Evolutionary conservation across 2,329 filamentous ascomycete genomes (phyloP), one percentile per base, ranked within the genome.

Genomic region (Ophiosphaerella korrae): DNA sequence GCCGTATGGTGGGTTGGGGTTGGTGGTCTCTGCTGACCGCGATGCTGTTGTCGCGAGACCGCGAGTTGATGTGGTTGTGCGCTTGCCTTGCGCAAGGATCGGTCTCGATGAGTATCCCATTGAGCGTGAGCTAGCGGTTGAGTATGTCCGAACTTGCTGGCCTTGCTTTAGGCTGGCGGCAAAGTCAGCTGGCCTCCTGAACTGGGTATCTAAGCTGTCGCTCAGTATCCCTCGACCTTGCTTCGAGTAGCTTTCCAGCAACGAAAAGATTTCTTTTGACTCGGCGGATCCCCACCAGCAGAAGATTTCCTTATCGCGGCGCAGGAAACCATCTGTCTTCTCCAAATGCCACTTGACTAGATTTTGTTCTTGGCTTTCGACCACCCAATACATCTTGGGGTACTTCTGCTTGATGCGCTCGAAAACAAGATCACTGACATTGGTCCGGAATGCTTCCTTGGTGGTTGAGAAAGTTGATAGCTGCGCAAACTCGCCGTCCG

Each of bases 221-320:
- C 96, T 89, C 52, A 96, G 87, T 88, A 96, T 95, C 57, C 89
- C 84, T 52, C 90, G 84, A 45, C 92, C 91, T 67, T 95, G 84
- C 66, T 88, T 81, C 52, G 88, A 85, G 75, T 97, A 97, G 67
- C 95, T 90, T 62, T 87, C 84, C 78, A 96, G 92, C 60, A 96
- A 81, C 59, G 89, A 83, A 63, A 88, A 86, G 18, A 97, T 88
- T 72, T 96, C 89, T 44, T 90, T 86, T 29, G 88, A 86, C 47
- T 86, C 87, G 60, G 94, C 89, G 51, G 94, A 85, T 45, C 92
- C 92, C 74, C 95, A 96, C 89, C 93, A 97, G 81, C 97, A 97
- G 68, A 97, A 87, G 34, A 97, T 90, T 68, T 92, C 90, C 51
- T 91, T 91, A 62, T 90, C 86, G 48, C 87, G 86, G 56, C 88